A percentile compares a stretch with the other conserved stretches of the same genome.
Conservation (phyloP, 2,329 filamentous ascomycete species). For the Aureobasidium sp. region DNA sequence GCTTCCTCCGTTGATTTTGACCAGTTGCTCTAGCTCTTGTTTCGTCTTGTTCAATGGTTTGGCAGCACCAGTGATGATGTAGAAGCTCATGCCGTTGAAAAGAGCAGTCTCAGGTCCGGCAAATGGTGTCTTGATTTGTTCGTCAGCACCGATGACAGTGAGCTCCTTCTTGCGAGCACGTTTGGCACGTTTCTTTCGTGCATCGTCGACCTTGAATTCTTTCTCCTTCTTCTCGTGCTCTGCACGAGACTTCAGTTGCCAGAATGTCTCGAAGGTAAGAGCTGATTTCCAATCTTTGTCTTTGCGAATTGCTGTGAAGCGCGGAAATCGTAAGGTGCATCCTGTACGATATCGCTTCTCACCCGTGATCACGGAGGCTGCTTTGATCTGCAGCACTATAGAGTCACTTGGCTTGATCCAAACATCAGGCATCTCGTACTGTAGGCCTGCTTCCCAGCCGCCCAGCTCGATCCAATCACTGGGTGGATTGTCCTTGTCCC, state of each 20-base stretch:
- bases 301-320: slow-evolving; percentile 72
- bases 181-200: slow-evolving; percentile 54
- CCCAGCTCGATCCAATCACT: slow-evolving; percentile 71
- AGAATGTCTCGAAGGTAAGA: slow-evolving; percentile 69
- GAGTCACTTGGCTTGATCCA: slow-evolving; percentile 92
- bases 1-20: slow-evolving; percentile 75
- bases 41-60: slow-evolving; percentile 67
- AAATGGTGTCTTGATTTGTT: slow-evolving; percentile 42
- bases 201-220: slow-evolving; percentile 62
- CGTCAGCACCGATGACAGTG: slow-evolving; percentile 63
- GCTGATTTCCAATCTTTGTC: slow-evolving; percentile 80
- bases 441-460: slow-evolving; percentile 51
- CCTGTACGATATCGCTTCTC: slow-evolving; percentile 72
- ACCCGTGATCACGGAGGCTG: slow-evolving; percentile 58
- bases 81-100: slow-evolving; percentile 72
- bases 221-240: slow-evolving; percentile 67
- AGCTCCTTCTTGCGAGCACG: slow-evolving; percentile 57
- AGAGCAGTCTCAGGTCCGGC: slow-evolving; percentile 52
- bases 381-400: slow-evolving; percentile 81
- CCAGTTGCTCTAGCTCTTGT: slow-evolving; percentile 65
- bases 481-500: slow-evolving; percentile 71
- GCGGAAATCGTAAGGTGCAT: slow-evolving; percentile 79
- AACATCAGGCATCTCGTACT: slow-evolving; percentile 74
- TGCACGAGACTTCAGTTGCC: slow-evolving; percentile 57
- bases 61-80: slow-evolving; percentile 65